Conservation (phyloP, 2,329 filamentous ascomycete genomes). For the Pseudogymnoascus pannorum region DNA sequence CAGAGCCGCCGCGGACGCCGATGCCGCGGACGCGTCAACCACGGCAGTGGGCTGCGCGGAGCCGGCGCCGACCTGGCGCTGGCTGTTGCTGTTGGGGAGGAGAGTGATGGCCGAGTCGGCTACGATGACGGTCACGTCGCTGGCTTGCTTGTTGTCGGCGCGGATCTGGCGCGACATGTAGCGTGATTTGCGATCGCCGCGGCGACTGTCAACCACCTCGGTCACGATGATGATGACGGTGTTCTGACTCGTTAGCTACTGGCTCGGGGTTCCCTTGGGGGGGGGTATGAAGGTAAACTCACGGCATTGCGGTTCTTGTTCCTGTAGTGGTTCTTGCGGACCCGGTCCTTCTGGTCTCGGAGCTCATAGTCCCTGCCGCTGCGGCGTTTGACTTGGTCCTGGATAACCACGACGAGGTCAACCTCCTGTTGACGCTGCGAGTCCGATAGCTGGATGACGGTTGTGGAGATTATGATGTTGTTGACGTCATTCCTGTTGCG, state of each 20-base stretch:
- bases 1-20: constrained; percentile 13
- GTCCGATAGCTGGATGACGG: background rate
- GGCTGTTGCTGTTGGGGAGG: constrained; percentile 10
- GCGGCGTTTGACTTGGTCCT: background rate
- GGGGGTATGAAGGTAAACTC: constrained; percentile 1
- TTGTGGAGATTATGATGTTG: background rate
- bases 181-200: constrained; percentile 18
- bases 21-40: background rate
- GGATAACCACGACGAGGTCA: constrained; percentile 16
- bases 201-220: constrained; percentile 21
- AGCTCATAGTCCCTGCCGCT: constrained; percentile 15
- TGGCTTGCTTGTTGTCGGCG: constrained; percentile 15
- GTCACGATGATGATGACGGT: constrained; percentile 25
- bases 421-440: constrained; percentile 13
- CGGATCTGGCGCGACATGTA: constrained; percentile 24
- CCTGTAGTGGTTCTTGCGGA: constrained; percentile 25
- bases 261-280: background rate
- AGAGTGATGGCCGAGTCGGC: constrained; percentile 15
- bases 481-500: constrained; percentile 9
- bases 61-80: background rate
- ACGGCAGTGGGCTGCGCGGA: constrained; percentile 14
- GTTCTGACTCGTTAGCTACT: constrained; percentile 20
- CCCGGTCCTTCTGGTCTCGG: constrained; percentile 20
- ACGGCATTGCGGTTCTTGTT: constrained; percentile 24
- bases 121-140: constrained; percentile 17